These are phyloP conservation scores for Claviceps fusiformis DNA, from an alignment of 2,329 filamentous ascomycete species.

Conservation along the genomic window DNA sequence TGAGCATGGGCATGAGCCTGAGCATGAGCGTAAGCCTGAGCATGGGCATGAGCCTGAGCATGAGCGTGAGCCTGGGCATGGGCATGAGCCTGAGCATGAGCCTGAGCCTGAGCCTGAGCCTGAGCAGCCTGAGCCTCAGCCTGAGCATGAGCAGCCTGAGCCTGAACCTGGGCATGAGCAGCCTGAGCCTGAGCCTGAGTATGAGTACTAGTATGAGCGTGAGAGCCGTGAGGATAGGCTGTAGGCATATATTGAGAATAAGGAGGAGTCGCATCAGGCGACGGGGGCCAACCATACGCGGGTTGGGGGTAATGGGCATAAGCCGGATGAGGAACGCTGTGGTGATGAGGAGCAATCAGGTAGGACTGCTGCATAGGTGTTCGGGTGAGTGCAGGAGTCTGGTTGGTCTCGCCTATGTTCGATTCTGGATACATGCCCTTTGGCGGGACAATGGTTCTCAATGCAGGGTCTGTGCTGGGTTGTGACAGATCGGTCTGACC, in stretches of 20 bases:
- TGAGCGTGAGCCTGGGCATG: too few species aligned
- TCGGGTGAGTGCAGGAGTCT: constrained; percentile 67
- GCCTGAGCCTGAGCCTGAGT: too few species aligned
- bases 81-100: too few species aligned
- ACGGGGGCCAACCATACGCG: constrained; percentile 41
- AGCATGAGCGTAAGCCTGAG: too few species aligned
- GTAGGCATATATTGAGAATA: constrained; percentile 32
- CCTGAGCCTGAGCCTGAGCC: too few species aligned
- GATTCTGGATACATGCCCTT: constrained; percentile 98
- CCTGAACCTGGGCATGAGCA: too few species aligned
- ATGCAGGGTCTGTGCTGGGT: constrained; percentile 64
- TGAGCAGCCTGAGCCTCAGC: too few species aligned
- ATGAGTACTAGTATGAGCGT: constrained; percentile 5
- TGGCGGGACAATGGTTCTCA: constrained; percentile 71
- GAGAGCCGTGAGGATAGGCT: constrained; percentile 20
- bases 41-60: too few species aligned
- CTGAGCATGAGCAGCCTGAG: too few species aligned
- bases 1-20: too few species aligned
- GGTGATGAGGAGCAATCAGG: constrained; percentile 21
- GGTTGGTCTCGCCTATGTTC: constrained; percentile 72
- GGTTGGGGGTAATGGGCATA: constrained; percentile 29
- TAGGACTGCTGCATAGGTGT: constrained; percentile 46
- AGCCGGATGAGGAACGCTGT: constrained; percentile 16
- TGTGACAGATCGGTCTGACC: constrained; percentile 61
- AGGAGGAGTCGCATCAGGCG: constrained; percentile 39